These are phyloP conservation scores for Aaosphaeria pasadenensis DNA, from an alignment of 2,329 filamentous ascomycete genomes.

Conservation along the genomic window DNA sequence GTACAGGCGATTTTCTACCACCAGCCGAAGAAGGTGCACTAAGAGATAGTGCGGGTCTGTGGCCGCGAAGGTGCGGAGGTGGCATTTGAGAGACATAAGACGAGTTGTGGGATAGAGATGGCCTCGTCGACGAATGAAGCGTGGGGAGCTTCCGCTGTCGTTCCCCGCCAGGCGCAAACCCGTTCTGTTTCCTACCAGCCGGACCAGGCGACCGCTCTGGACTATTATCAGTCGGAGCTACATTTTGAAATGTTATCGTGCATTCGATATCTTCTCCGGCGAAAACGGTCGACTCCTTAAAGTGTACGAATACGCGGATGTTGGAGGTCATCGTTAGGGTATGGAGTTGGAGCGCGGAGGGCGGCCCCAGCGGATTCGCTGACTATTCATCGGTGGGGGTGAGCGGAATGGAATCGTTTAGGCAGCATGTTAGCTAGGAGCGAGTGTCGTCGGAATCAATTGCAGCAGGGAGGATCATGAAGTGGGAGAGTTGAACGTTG, in stretches of 20 bases:
- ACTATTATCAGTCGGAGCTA: conserved; percentile 52
- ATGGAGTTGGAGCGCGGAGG: conserved; percentile 23
- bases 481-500: too few species aligned
- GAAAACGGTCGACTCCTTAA: conserved; percentile 92
- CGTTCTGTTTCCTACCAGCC: conserved; percentile 28
- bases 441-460: too few species aligned
- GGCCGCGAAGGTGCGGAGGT: conserved; percentile 49
- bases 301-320: conserved; percentile 93
- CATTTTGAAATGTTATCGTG: conserved; percentile 93
- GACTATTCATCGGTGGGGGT: too few species aligned
- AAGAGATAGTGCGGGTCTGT: conserved; percentile 67
- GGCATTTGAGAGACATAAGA: conserved; percentile 29
- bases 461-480: too few species aligned
- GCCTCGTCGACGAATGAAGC: conserved; percentile 33
- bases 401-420: too few species aligned
- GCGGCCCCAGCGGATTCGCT: neutral
- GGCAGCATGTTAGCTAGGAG: too few species aligned
- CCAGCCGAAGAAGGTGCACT: conserved; percentile 36
- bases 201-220: conserved; percentile 27
- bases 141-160: conserved; percentile 39
- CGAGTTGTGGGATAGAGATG: conserved; percentile 35
- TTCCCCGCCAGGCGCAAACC: conserved; percentile 32
- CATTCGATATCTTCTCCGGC: conserved; percentile 95
- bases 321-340: conserved; percentile 50
- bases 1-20: conserved; percentile 22